Conservation (phyloP, 2,329 filamentous ascomycete species). For the Hypoxylon sp. region DNA sequence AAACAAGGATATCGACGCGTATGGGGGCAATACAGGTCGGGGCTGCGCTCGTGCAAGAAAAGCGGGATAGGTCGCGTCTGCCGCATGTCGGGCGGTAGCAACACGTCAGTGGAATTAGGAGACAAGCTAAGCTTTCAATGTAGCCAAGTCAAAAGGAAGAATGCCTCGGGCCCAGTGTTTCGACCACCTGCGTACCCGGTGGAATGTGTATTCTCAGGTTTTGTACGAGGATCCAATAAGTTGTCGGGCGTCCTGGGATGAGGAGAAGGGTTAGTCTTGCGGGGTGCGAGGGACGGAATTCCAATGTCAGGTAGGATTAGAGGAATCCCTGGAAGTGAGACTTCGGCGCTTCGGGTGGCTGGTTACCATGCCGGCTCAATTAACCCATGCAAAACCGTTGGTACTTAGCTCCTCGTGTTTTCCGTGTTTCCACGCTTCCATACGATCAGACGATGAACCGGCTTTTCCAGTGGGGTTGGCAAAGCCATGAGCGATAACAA, state of each 20-base stretch:
- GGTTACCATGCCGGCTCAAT: not conserved
- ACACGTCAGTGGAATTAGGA: not conserved
- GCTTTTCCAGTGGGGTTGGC: not conserved
- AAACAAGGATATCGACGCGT: not conserved
- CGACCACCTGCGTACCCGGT: not conserved
- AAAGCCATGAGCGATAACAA: not conserved
- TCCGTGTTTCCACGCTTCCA: no score
- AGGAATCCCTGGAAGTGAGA: not conserved
- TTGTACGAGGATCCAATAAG: not conserved
- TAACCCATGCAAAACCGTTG: not conserved
- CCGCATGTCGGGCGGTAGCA: not conserved
- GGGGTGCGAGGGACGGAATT: not conserved
- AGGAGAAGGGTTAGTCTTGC: not conserved
- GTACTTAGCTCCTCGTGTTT: not conserved
- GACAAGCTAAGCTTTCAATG: not conserved
- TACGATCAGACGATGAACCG: not conserved
- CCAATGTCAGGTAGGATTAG: not conserved
- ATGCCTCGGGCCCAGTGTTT: not conserved
- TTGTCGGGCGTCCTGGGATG: no score
- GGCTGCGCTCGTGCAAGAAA: not conserved
- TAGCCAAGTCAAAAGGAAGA: not conserved
- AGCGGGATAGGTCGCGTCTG: not conserved
- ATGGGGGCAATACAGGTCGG: not conserved
- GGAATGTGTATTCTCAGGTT: constrained; percentile 5
- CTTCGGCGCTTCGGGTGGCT: not conserved